Evolutionary conservation across 495 filamentous ascomycete species (phyloP).

Genomic region (Aspergillus carlsbadensis): DNA sequence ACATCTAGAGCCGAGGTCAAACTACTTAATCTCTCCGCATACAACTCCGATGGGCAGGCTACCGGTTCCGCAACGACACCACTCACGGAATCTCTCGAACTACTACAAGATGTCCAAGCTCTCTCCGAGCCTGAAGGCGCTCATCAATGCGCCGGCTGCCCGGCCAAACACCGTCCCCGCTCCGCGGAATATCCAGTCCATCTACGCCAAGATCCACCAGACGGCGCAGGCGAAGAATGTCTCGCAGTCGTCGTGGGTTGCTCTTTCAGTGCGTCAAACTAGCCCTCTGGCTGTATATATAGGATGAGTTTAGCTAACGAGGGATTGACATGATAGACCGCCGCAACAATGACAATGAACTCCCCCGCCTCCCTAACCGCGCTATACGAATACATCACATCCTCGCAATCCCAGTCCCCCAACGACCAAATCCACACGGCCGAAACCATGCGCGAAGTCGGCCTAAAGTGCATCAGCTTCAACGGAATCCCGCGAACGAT

Average conservation of each 20-base stretch:
- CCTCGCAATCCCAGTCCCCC: slow-evolving; percentile 27
- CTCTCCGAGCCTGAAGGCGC: slow-evolving; percentile 63
- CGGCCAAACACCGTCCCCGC: slow-evolving; percentile 65
- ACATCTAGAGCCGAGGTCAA: slow-evolving; percentile 12
- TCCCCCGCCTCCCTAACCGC: slow-evolving; percentile 61
- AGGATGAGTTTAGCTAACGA: neutral
- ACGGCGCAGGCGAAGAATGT: slow-evolving; percentile 54
- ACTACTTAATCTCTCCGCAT: slow-evolving; percentile 2
- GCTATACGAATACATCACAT: slow-evolving; percentile 54
- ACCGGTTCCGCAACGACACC: neutral
- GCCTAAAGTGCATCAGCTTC: slow-evolving; percentile 80
- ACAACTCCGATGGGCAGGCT: neutral
- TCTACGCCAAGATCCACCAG: slow-evolving; percentile 59
- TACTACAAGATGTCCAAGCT: slow-evolving; percentile 61
- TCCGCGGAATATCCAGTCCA: slow-evolving; percentile 53
- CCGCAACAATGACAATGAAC: slow-evolving; percentile 74
- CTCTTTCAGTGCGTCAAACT: slow-evolving; percentile 52
- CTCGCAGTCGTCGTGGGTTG: slow-evolving; percentile 61
- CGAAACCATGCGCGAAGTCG: slow-evolving; percentile 76
- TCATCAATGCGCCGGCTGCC: slow-evolving; percentile 69
- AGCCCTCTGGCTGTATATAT: neutral
- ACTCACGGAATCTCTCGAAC: neutral
- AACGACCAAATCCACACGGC: slow-evolving; percentile 56
- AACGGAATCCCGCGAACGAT: slow-evolving; percentile 82
- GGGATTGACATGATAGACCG: slow-evolving; percentile 46